Evolutionary conservation across 306 rosid species (phyloP).

Genomic region (Lablab purpureus): DNA sequence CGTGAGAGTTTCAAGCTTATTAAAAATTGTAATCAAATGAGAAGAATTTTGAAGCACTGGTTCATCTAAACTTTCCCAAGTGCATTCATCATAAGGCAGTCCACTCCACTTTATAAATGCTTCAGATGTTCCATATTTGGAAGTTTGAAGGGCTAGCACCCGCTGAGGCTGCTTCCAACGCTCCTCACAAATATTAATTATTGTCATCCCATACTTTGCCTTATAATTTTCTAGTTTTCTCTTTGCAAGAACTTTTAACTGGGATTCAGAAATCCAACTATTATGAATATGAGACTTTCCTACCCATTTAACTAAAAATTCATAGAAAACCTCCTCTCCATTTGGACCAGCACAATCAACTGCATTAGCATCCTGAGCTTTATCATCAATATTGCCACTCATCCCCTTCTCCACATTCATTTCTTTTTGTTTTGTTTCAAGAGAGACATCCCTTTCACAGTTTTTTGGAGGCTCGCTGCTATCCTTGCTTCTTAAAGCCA

Average conservation of each 20-base stretch:
- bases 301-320: conserved; percentile 91
- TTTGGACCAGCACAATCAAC: conserved; percentile 61
- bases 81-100: conserved; percentile 92
- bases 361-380: conserved; percentile 60
- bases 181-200: conserved; percentile 91
- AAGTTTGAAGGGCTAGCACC: conserved; percentile 74
- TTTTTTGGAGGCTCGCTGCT: conserved; percentile 56
- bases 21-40: conserved; percentile 68
- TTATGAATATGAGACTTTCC: conserved; percentile 95
- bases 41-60: conserved; percentile 68
- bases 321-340: conserved; percentile 60
- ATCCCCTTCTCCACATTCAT: conserved; percentile 57
- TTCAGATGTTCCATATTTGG: conserved; percentile 66
- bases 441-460: conserved; percentile 57
- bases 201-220: conserved; percentile 87
- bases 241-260: conserved; percentile 87
- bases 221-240: conserved; percentile 98
- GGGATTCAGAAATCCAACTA: conserved; percentile 94
- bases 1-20: conserved; percentile 70
- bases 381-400: conserved; percentile 54
- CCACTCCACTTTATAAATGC: conserved; percentile 93
- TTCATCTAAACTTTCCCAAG: conserved; percentile 96
- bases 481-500: conserved; percentile 52
- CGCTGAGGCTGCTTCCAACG: conserved; percentile 95
- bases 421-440: conserved; percentile 55